These are phyloP conservation scores for Fomitopsis serialis DNA, from an alignment of 768 basidiomycete genomes.

Conservation along the genomic window DNA sequence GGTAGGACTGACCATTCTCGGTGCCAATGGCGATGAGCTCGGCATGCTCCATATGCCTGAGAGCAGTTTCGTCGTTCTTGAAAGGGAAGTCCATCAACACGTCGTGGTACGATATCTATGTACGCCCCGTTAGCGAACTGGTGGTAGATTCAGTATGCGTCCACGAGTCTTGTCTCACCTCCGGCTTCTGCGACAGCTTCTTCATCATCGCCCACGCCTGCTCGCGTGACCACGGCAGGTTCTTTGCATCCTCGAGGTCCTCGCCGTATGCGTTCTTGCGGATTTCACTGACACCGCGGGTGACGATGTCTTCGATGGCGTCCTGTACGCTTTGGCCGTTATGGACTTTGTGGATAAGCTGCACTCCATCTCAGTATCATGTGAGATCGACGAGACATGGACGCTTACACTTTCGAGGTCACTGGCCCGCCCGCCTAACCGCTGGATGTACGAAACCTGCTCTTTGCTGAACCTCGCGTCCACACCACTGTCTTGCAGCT, in stretches of 20 bases:
- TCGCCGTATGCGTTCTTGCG: constrained; percentile 93
- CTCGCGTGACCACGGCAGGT: constrained; percentile 75
- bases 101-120: constrained; percentile 78
- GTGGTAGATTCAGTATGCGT: neutral
- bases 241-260: constrained; percentile 83
- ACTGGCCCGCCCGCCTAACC: constrained; percentile 86
- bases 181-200: constrained; percentile 59
- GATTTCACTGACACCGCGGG: constrained; percentile 73
- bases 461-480: constrained; percentile 47
- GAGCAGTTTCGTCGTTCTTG: constrained; percentile 80
- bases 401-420: constrained; percentile 78
- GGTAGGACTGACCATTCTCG: constrained; percentile 53
- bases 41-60: constrained; percentile 83
- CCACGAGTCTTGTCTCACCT: constrained; percentile 29
- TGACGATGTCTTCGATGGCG: constrained; percentile 88
- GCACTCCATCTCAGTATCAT: neutral
- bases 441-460: constrained; percentile 56
- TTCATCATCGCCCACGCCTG: constrained; percentile 87
- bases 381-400: neutral
- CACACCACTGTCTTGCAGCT: constrained; percentile 55
- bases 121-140: too few species aligned
- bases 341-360: constrained; percentile 85
- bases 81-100: constrained; percentile 80
- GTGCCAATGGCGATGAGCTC: constrained; percentile 83
- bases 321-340: constrained; percentile 67